These are phyloP conservation scores for Neonectria punicea DNA, from an alignment of 2,329 filamentous ascomycete species.

Conservation along the genomic window DNA sequence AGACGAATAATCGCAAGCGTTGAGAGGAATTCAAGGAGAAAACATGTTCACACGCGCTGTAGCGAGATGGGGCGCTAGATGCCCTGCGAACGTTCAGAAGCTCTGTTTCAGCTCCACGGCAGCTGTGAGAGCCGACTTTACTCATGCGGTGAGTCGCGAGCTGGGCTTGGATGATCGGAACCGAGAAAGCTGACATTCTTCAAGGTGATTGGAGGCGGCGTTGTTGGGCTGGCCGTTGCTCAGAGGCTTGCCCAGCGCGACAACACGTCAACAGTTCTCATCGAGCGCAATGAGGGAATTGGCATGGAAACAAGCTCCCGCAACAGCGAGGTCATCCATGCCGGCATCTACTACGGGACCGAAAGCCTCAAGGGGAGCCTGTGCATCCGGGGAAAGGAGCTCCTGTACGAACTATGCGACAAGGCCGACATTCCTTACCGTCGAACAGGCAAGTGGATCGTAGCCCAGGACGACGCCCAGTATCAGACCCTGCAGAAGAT, in stretches of 20 bases:
- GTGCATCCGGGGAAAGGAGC: constrained; percentile 79
- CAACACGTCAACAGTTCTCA: constrained; percentile 75
- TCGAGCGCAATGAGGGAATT: constrained; percentile 80
- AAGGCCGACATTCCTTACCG: constrained; percentile 73
- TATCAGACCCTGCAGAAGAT: constrained; percentile 67
- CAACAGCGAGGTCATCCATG: constrained; percentile 97
- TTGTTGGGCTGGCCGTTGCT: constrained; percentile 84
- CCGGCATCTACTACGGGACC: constrained; percentile 90
- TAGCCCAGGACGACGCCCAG: constrained; percentile 83
- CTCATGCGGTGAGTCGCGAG: constrained; percentile 53
- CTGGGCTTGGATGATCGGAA: not conserved
- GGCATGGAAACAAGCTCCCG: constrained; percentile 90
- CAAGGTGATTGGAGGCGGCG: constrained; percentile 68
- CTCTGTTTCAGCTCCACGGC: constrained; percentile 51
- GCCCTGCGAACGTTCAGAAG: constrained; percentile 19
- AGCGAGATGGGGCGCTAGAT: not conserved
- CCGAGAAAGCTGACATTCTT: not conserved
- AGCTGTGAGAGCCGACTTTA: constrained; percentile 53
- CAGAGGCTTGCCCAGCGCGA: constrained; percentile 75
- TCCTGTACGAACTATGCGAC: constrained; percentile 83
- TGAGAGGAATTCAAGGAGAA: no score
- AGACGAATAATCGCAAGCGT: not conserved
- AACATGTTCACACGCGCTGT: constrained; percentile 13
- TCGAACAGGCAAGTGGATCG: constrained; percentile 92
- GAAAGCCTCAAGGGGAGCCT: constrained; percentile 82